Conservation (phyloP, 768 basidiomycete genomes). For the Amanita polypyramis region DNA sequence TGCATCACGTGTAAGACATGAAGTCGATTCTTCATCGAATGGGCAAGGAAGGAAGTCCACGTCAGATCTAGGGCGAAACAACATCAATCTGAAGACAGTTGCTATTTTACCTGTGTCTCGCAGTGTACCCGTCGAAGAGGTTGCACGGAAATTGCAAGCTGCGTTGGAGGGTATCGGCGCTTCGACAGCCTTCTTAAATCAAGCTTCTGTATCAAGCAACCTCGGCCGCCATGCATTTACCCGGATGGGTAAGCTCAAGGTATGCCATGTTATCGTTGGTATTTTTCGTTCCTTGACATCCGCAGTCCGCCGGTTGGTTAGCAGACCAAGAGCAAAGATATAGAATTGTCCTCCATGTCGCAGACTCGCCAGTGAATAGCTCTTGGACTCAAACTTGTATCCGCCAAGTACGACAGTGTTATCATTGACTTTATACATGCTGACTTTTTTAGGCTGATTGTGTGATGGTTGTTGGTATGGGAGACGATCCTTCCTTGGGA, state of each 20-base stretch:
- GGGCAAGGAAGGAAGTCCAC: slow-evolving; percentile 39
- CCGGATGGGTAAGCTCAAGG: slow-evolving; percentile 94
- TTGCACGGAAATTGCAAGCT: slow-evolving; percentile 79
- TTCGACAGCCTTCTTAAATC: slow-evolving; percentile 85
- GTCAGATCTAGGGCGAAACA: slow-evolving; percentile 63
- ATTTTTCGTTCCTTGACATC: background rate
- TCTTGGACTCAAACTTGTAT: slow-evolving; percentile 99
- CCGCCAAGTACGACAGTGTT: slow-evolving; percentile 50
- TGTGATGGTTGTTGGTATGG: slow-evolving; percentile 90
- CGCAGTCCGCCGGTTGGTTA: slow-evolving; percentile 62
- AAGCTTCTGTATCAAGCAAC: slow-evolving; percentile 84
- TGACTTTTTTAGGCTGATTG: slow-evolving; percentile 60
- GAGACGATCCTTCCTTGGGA: slow-evolving; percentile 81
- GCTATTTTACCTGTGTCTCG: slow-evolving; percentile 84
- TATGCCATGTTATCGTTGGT: slow-evolving; percentile 28
- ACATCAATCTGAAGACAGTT: slow-evolving; percentile 86
- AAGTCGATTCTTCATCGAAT: slow-evolving; percentile 55
- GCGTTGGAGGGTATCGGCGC: slow-evolving; percentile 93
- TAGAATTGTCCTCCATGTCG: slow-evolving; percentile 90
- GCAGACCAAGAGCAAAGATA: slow-evolving; percentile 94
- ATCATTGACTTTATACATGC: background rate
- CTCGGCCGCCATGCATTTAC: slow-evolving; percentile 94
- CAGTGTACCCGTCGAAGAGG: slow-evolving; percentile 81
- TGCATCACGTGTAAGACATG: slow-evolving; percentile 81
- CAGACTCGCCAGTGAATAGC: slow-evolving; percentile 88